A percentile compares a stretch with the other conserved stretches of the same genome.
Conservation (phyloP, 768 basidiomycete genomes). For the Mycena rebaudengoi region DNA sequence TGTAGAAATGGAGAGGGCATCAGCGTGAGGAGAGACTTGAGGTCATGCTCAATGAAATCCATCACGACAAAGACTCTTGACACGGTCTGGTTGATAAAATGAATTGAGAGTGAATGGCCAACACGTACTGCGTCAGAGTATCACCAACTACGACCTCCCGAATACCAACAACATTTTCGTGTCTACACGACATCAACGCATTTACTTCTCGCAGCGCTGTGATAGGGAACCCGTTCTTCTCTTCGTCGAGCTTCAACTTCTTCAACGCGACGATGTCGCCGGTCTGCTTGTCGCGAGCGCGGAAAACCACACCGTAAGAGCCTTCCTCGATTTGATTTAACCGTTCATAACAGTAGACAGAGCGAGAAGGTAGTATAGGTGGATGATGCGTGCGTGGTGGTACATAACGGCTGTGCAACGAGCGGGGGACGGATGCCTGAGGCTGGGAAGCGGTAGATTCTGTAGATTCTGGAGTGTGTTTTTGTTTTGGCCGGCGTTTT, state of each 20-base stretch:
- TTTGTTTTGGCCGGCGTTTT: conserved; percentile 65
- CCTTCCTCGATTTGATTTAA: conserved; percentile 99
- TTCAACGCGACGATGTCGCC: conserved; percentile 97
- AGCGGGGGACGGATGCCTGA: conserved; percentile 26
- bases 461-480: conserved; percentile 38
- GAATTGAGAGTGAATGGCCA: conserved; percentile 35
- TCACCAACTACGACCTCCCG: conserved; percentile 98
- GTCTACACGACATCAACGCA: conserved; percentile 93
- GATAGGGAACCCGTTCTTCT: conserved; percentile 98
- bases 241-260: conserved; percentile 97
- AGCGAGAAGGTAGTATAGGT: conserved; percentile 84
- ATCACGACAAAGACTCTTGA: conserved; percentile 97
- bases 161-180: conserved; percentile 97
- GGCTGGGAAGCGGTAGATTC: conserved; percentile 26
- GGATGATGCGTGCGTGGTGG: conserved; percentile 84
- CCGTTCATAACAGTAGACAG: conserved; percentile 92
- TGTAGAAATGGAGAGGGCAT: conserved; percentile 98
- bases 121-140: conserved; percentile 96
- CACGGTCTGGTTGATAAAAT: conserved; percentile 24
- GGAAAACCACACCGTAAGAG: conserved; percentile 95
- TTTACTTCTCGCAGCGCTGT: conserved; percentile 95
- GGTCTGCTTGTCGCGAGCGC: conserved; percentile 94
- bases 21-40: conserved; percentile 92
- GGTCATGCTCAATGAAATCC: conserved; percentile 99
- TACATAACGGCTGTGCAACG: conserved; percentile 70